Percentiles rank a stretch among this genome's conserved stretches.
Conservation (phyloP, 2,329 filamentous ascomycete genomes). For the Cordyceps cicadae region DNA sequence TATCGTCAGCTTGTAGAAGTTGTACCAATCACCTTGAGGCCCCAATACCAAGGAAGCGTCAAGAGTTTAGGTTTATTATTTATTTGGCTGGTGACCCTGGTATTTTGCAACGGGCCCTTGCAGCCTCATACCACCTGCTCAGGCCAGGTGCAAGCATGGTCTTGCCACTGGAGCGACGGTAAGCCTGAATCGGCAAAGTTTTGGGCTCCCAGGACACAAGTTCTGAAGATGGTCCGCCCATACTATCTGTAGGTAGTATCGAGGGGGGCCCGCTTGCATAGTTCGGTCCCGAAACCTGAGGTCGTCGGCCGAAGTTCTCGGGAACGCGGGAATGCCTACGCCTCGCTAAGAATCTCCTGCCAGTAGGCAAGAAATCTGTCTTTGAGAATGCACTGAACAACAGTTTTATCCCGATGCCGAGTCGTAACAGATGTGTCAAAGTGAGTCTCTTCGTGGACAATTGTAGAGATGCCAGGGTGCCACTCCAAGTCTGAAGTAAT, state of each 20-base stretch:
- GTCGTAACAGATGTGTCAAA: background rate
- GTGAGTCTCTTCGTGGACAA: background rate
- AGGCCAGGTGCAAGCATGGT: background rate
- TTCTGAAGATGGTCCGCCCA: background rate
- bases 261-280: background rate
- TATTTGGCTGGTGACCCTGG: too few species aligned
- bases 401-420: background rate
- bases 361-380: too few species aligned
- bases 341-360: background rate
- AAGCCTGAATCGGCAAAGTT: background rate
- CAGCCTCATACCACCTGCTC: background rate
- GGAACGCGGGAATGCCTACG: background rate
- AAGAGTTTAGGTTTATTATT: background rate
- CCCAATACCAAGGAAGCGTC: background rate
- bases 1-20: background rate
- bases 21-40: too few species aligned
- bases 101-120: background rate
- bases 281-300: background rate
- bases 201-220: background rate
- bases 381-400: background rate
- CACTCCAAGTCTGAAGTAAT: background rate
- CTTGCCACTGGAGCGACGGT: conserved; percentile 3
- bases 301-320: background rate
- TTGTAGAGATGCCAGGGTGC: background rate
- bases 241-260: too few species aligned